Evolutionary conservation across 208 protist genomes (phyloP), one percentile per base, ranked within the genome.

Genomic region (Trypanosoma avium): DNA sequence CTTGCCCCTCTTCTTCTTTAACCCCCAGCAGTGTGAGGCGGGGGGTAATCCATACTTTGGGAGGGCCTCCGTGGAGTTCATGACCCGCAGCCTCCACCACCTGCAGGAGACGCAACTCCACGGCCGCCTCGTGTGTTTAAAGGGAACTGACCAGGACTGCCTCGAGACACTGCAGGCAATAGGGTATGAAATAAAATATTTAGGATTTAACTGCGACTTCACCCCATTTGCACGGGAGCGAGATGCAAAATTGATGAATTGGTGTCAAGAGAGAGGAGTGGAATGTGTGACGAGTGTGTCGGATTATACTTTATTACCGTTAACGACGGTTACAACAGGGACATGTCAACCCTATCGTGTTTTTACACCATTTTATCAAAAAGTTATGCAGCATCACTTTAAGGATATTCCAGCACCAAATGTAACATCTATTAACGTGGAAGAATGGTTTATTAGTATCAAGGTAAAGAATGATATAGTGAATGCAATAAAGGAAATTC

Each of bases 1-100:
- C 32, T n/a, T n/a, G n/a, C n/a, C n/a, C n/a, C 70, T 82, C 49
- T 93, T 93, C 57, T 88, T 90, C 66, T 90, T 93, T 70, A 90
- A 93, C 62, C 82, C 86, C 0, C 32, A 70, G 33, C 83, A 93
- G 66, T 78, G 71, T 61, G 78, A 86, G 55, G 66, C 71, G 63
- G 56, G 54, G 21, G 65, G 70, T 17, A 93, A 93, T 57, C 33
- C 72, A 35, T 93, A 93, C 73, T 93, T 88, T 63, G 75, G 83
- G 30, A 72, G 75, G 4, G 73, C 73, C 26, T 86, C 77, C 62
- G 81, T 93, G 35, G 73, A 88, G 47, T 90, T 93, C 22, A 61
- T 93, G 58, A 88, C 73, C 46, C 78, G 85, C 48, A 81, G 81
- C 5, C 72, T 93, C 4, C 59, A 57, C 1, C 80, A 93, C 26